Percentiles rank a stretch among this genome's conserved stretches.
phyloP scores from a whole-genome alignment of 768 basidiomycete species.

The Russula dissimulans region DNA sequence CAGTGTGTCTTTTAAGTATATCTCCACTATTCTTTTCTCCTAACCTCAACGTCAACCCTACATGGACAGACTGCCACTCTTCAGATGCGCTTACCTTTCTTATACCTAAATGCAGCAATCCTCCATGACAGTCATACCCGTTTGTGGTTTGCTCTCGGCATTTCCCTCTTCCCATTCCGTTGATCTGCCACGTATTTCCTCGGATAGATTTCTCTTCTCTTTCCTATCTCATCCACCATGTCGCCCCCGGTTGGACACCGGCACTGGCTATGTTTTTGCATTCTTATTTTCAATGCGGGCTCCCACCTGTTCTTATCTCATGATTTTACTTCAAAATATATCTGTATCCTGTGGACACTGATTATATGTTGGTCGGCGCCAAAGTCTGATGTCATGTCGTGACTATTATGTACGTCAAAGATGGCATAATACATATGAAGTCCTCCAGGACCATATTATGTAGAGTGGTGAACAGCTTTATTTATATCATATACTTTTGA shows the following conservation, averaged over 20 bases:
- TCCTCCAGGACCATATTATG: no score
- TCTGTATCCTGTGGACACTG: no score
- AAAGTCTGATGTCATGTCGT: no score
- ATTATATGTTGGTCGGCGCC: not conserved
- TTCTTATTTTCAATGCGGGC: not conserved
- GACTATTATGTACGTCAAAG: no score
- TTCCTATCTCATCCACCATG: not conserved
- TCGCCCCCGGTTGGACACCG: not conserved
- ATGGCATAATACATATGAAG: no score
- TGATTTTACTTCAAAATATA: not conserved
- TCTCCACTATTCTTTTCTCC: not conserved
- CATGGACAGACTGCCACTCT: not conserved
- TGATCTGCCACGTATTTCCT: not conserved
- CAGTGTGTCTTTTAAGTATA: not conserved
- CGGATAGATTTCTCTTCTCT: not conserved
- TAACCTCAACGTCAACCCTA: not conserved
- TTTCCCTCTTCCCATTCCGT: not conserved
- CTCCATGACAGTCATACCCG: not conserved
- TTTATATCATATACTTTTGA: no score
- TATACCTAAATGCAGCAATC: not conserved
- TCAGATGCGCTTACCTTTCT: not conserved
- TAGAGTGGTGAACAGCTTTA: no score
- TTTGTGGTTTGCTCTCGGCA: not conserved
- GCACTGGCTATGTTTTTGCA: not conserved
- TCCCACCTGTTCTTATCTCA: not conserved